Percentiles rank a stretch among this genome's conserved stretches.
phyloP scores from a whole-genome alignment of 805 yeast genomes.

The Schizosaccharomyces cryophilus region DNA sequence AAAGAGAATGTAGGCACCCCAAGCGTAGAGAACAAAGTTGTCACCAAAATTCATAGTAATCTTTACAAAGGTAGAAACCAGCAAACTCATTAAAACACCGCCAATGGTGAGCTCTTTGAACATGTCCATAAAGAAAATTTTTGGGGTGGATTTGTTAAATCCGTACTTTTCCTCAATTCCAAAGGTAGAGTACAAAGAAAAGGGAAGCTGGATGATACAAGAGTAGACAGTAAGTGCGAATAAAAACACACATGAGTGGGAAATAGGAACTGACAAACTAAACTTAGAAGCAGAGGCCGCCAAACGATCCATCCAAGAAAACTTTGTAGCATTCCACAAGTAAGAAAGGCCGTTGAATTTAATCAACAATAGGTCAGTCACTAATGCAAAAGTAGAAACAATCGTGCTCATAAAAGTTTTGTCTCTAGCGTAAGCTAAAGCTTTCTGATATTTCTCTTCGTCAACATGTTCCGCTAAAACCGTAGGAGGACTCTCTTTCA shows the following conservation, averaged over 20 bases:
- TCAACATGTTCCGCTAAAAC: conserved; percentile 45
- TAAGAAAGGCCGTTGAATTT: conserved; percentile 39
- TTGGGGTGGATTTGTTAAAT: conserved; percentile 61
- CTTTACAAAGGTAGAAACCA: conserved; percentile 50
- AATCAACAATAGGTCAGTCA: conserved; percentile 33
- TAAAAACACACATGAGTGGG: conserved; percentile 17
- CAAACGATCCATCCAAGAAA: conserved; percentile 14
- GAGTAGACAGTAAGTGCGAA: conserved; percentile 26
- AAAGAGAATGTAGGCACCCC: conserved; percentile 42
- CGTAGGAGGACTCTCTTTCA: conserved; percentile 35
- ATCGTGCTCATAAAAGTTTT: conserved; percentile 47
- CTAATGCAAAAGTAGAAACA: conserved; percentile 24
- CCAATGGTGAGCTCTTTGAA: conserved; percentile 34
- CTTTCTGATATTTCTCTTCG: conserved; percentile 45
- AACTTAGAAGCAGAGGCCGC: conserved; percentile 23
- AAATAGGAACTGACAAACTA: not conserved
- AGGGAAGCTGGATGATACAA: conserved; percentile 36
- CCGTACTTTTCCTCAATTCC: conserved; percentile 83
- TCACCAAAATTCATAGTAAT: conserved; percentile 63
- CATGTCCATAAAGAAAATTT: conserved; percentile 49
- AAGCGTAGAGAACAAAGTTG: conserved; percentile 54
- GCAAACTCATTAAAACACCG: conserved; percentile 41
- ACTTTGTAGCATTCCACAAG: conserved; percentile 30
- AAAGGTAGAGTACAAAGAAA: conserved; percentile 52
- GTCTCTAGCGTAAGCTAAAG: conserved; percentile 57